Conservation (phyloP, 495 filamentous ascomycete genomes). For the Neurospora intermedia region DNA sequence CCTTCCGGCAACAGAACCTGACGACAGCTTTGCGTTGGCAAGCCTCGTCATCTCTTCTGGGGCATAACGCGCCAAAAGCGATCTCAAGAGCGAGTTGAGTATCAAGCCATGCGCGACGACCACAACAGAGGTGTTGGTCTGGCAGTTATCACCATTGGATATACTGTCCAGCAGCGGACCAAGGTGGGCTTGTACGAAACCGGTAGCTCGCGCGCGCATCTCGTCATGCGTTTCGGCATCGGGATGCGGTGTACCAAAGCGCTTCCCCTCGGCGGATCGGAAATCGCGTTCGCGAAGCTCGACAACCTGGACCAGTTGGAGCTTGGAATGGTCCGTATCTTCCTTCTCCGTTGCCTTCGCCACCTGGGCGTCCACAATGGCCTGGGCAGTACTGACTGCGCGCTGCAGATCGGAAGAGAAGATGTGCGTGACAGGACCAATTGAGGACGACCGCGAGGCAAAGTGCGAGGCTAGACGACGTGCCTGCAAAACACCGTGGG, state of each 20-base stretch:
- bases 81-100: slow-evolving; percentile 53
- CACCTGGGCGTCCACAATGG: slow-evolving; percentile 46
- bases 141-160: slow-evolving; percentile 4
- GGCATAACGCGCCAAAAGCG: slow-evolving; percentile 36
- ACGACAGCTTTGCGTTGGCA: neutral
- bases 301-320: slow-evolving; percentile 35
- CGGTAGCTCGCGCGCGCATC: slow-evolving; percentile 50
- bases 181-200: slow-evolving; percentile 53
- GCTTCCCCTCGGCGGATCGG: slow-evolving; percentile 55
- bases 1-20: neutral
- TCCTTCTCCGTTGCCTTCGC: neutral
- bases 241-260: slow-evolving; percentile 23
- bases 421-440: slow-evolving; percentile 43
- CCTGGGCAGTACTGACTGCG: slow-evolving; percentile 58
- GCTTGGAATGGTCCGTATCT: neutral
- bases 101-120: slow-evolving; percentile 77
- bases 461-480: slow-evolving; percentile 52
- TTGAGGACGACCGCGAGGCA: slow-evolving; percentile 29
- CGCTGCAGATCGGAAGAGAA: slow-evolving; percentile 75
- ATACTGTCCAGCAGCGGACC: slow-evolving; percentile 39
- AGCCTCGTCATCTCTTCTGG: slow-evolving; percentile 10
- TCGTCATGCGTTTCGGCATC: slow-evolving; percentile 48
- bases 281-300: slow-evolving; percentile 66
- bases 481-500: slow-evolving; percentile 70
- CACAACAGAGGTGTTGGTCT: slow-evolving; percentile 31